Conservation (phyloP, 805 yeast species). For the Saturnispora bothae region DNA sequence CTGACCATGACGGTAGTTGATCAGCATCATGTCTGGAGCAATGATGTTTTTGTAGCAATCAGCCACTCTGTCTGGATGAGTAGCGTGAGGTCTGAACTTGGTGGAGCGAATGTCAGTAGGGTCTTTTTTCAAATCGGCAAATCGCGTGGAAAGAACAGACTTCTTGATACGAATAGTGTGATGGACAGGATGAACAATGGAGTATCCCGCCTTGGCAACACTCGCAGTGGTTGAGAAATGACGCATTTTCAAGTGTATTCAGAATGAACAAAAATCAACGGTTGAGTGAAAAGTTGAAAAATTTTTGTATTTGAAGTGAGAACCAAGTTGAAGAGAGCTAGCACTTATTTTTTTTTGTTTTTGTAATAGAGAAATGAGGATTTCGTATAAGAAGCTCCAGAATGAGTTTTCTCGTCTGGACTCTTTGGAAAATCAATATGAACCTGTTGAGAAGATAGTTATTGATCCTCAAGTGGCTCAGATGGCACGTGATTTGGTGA, state of each 20-base stretch:
- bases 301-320: no score
- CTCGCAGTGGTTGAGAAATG: slow-evolving; percentile 26
- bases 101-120: slow-evolving; percentile 74
- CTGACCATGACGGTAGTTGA: slow-evolving; percentile 62
- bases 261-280: not conserved
- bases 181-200: slow-evolving; percentile 85
- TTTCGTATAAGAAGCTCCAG: not conserved
- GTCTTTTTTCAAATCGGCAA: slow-evolving; percentile 53
- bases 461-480: not conserved
- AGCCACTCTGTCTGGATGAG: slow-evolving; percentile 68
- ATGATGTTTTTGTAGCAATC: slow-evolving; percentile 72
- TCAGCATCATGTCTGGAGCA: slow-evolving; percentile 66
- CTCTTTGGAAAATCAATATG: not conserved
- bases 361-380: not conserved
- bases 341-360: no score
- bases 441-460: not conserved
- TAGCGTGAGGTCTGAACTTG: slow-evolving; percentile 60
- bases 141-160: slow-evolving; percentile 61
- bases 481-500: not conserved
- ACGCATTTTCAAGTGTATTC: slow-evolving; percentile 15
- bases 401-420: not conserved
- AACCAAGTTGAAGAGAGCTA: no score
- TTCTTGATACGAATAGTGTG: slow-evolving; percentile 75
- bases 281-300: not conserved
- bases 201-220: slow-evolving; percentile 43